Conservation (phyloP, 768 basidiomycete genomes). For the Cystoderma amianthinum region DNA sequence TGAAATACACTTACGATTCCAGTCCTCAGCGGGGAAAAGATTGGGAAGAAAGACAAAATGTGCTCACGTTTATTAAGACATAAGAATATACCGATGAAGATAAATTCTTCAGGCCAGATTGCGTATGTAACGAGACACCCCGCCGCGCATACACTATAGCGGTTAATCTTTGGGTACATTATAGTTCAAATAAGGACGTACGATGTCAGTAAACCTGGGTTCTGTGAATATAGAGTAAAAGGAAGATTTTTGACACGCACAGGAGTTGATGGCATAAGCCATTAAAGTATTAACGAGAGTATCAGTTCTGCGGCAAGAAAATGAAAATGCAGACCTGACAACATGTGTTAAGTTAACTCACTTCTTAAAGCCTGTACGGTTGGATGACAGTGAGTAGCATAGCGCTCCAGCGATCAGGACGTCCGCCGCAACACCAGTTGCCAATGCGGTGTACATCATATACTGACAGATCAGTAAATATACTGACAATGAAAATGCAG, state of each 20-base stretch:
- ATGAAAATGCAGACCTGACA: neutral
- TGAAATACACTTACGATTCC: constrained; percentile 17
- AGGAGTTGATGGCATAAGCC: constrained; percentile 42
- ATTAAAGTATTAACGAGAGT: constrained; percentile 35
- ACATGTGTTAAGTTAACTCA: constrained; percentile 7
- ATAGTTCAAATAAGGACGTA: constrained; percentile 7
- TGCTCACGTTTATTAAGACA: constrained; percentile 36
- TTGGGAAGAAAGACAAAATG: no score
- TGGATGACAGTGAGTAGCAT: constrained; percentile 22
- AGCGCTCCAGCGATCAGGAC: constrained; percentile 27
- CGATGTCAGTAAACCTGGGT: constrained; percentile 24
- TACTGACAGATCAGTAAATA: no score
- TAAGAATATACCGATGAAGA: constrained; percentile 40
- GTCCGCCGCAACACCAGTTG: constrained; percentile 31
- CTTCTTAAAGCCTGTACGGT: constrained; percentile 20
- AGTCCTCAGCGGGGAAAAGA: neutral
- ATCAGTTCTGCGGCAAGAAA: constrained; percentile 28
- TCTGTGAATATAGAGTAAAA: neutral
- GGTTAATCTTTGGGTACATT: no score
- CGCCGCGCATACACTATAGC: constrained; percentile 17
- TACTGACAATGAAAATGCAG: no score
- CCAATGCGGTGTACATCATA: constrained; percentile 3
- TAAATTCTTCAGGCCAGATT: constrained; percentile 35
- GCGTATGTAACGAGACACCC: constrained; percentile 25
- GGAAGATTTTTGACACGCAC: no score